phyloP scores from a whole-genome alignment of 257 asterid species.

The Gynochthodes officinalis region DNA sequence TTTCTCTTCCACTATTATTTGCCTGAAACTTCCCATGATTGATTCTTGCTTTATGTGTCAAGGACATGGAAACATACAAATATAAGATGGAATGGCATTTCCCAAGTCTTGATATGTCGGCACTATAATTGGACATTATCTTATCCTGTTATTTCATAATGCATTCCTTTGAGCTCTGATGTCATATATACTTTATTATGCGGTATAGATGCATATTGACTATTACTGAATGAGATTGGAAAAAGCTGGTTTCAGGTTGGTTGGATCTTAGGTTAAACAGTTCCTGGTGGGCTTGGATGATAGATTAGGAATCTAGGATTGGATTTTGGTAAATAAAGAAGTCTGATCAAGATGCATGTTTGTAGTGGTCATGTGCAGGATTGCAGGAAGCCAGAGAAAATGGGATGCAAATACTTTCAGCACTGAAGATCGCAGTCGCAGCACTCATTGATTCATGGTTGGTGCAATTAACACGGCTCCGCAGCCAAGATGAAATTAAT shows the following conservation, averaged over 20 bases:
- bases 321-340: constrained; percentile 9
- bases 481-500: constrained; percentile 18
- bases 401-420: constrained; percentile 24
- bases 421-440: constrained; percentile 14
- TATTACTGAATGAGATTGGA: constrained; percentile 15
- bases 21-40: constrained; percentile 18
- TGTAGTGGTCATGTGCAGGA: constrained; percentile 44
- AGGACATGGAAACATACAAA: constrained; percentile 14
- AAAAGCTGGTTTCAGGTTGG: constrained; percentile 4
- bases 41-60: constrained; percentile 10
- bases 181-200: not conserved
- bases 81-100: constrained; percentile 4
- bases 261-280: not conserved
- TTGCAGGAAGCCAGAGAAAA: constrained; percentile 27
- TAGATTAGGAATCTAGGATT: not conserved
- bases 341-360: constrained; percentile 20
- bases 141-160: constrained; percentile 8
- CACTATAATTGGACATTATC: constrained; percentile 14
- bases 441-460: constrained; percentile 23
- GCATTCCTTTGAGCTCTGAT: not conserved
- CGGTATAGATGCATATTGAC: constrained; percentile 5
- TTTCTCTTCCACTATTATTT: constrained; percentile 3
- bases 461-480: constrained; percentile 22
- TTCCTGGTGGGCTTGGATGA: not conserved
- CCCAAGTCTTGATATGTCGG: constrained; percentile 21